Base-by-base conservation (phyloP, 495 filamentous ascomycete genomes). In the Hypoxylon intermedium region DNA sequence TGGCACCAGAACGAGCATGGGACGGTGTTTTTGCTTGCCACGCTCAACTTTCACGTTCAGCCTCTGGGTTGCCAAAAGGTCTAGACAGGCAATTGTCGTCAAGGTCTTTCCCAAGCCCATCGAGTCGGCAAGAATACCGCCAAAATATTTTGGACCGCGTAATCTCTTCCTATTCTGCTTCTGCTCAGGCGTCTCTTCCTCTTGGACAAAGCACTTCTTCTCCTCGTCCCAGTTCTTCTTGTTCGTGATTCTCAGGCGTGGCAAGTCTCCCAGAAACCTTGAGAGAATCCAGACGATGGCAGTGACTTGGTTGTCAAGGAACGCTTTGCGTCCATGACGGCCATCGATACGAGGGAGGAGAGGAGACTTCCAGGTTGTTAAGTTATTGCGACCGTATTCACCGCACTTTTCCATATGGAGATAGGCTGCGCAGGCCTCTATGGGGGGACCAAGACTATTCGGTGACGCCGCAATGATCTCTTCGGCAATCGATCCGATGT, bases 31-130 rank as follows among this genome's bases (percentile, higher is more conserved):
- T 9, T 6, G 1, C 12, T 47, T 54, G 9, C 58, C 53, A 18
- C 42, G n/a, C 9, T 46, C 34, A 0, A 24, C 15, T 3, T 5
- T 9, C n/a, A 43, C 43, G 31, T 68, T 63, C 0, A 71, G 24
- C n/a, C 43, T 42, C 16, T 71, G 68, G 2, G 38, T 40, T 2
- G 60, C 53, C 9, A 71, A 28, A 1, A 71, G 46, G 3, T 66
- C 58, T 3, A 68, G 6, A 3, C 52, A 47, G 11, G 68, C 61
- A 23, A 71, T 59, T 0, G 61, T 66, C 0, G 53, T 60, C 3
- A 97, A 77, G 0, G 93, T 97, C 72, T 97, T 97, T 4, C 93
- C 93, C 9, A 97, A 76, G 2, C 93, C 93, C 93, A 97, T 96
- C 49, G 96, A 93, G 68, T 97, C 93, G 5, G 91, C 91, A 2